Conservation (phyloP, 495 filamentous ascomycete genomes). For the Neurospora intermedia region DNA sequence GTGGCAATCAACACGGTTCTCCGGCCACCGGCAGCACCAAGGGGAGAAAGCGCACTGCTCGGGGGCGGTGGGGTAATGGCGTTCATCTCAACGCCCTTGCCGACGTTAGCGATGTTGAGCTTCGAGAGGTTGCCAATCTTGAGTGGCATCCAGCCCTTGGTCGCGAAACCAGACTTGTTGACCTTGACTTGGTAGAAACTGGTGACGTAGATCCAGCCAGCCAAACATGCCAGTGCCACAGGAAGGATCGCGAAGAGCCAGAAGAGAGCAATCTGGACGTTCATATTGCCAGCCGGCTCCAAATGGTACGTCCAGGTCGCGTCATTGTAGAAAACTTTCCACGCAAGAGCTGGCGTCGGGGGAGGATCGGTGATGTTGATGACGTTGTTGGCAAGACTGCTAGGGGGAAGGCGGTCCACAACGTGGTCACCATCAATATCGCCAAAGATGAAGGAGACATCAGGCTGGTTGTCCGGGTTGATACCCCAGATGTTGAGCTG, state of each 20-base stretch:
- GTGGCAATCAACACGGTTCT: conserved; percentile 55
- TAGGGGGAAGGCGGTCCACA: conserved; percentile 54
- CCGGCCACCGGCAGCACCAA: conserved; percentile 18
- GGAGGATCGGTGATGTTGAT: conserved; percentile 53
- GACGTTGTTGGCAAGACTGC: conserved; percentile 41
- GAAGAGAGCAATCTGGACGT: conserved; percentile 48
- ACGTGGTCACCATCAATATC: conserved; percentile 36
- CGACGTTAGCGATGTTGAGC: conserved; percentile 40
- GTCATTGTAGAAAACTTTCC: conserved; percentile 48
- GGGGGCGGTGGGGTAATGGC: conserved; percentile 18
- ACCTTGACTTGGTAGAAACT: conserved; percentile 64
- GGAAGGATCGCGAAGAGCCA: conserved; percentile 49
- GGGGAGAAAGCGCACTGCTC: conserved; percentile 8
- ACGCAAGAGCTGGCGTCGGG: conserved; percentile 45
- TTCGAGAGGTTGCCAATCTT: conserved; percentile 14
- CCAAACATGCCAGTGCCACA: conserved; percentile 35
- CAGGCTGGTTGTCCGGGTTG: conserved; percentile 52
- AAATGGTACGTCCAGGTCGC: conserved; percentile 40
- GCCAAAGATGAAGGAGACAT: conserved; percentile 32
- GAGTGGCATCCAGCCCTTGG: conserved; percentile 20
- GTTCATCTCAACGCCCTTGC: conserved; percentile 25
- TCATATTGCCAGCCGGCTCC: conserved; percentile 42
- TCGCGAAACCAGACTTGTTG: conserved; percentile 52
- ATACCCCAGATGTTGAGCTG: conserved; percentile 63
- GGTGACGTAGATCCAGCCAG: conserved; percentile 50